These are phyloP conservation scores for Solanum bukasovii DNA, from an alignment of 257 asterid species.

Conservation along the genomic window DNA sequence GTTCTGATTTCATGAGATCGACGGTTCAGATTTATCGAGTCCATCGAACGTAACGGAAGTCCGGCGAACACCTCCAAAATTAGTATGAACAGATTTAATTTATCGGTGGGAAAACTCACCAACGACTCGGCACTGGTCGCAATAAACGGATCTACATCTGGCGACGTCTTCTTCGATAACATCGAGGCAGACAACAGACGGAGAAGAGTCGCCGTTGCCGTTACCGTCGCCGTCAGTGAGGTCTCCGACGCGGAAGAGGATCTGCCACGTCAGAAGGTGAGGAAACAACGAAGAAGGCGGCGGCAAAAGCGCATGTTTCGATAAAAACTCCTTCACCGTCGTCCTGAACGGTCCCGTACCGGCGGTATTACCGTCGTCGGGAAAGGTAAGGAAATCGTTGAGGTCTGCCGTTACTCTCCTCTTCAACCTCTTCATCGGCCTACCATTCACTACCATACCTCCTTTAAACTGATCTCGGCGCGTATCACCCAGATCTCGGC, in stretches of 20 bases:
- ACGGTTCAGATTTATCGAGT: not conserved
- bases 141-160: conserved; percentile 83
- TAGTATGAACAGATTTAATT: not conserved
- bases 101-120: conserved; percentile 62
- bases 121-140: conserved; percentile 98
- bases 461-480: not conserved
- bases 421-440: conserved; percentile 13
- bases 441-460: conserved; percentile 8
- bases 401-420: conserved; percentile 13
- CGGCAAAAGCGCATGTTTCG: conserved; percentile 58
- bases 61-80: not conserved
- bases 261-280: conserved; percentile 79
- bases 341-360: conserved; percentile 49
- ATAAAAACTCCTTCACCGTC: conserved; percentile 40
- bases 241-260: conserved; percentile 77
- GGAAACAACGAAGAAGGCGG: conserved; percentile 79
- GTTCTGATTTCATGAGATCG: not conserved
- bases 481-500: conserved; percentile 12
- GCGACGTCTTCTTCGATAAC: conserved; percentile 91
- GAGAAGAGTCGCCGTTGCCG: conserved; percentile 25
- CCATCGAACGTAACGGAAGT: not conserved
- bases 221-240: conserved; percentile 21
- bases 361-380: conserved; percentile 4
- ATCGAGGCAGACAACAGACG: conserved; percentile 62
- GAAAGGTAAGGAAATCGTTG: conserved; percentile 6